Evolutionary conservation across 768 basidiomycete species (phyloP).

Genomic region (Termitomyces sp.): DNA sequence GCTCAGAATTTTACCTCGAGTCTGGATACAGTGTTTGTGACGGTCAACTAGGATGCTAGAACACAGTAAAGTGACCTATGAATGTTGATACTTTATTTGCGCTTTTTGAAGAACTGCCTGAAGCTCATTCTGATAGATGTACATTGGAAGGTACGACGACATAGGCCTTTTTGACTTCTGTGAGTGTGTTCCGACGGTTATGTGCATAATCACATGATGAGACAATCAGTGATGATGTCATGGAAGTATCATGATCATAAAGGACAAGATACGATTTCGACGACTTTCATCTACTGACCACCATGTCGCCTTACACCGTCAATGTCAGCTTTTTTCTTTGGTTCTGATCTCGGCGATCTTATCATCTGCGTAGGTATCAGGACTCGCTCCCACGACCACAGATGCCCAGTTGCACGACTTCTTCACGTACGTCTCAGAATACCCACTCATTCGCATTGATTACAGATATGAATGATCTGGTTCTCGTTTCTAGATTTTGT

Average conservation of each 20-base stretch:
- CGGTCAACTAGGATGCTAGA: neutral
- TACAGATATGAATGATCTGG: neutral
- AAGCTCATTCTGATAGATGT: neutral
- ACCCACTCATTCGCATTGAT: neutral
- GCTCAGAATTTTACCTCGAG: neutral
- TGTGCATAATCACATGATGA: slow-evolving; percentile 9
- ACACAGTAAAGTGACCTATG: neutral
- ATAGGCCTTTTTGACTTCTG: neutral
- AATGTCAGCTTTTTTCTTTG: slow-evolving; percentile 27
- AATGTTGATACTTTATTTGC: neutral
- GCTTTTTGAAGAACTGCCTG: neutral
- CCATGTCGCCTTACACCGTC: slow-evolving; percentile 38
- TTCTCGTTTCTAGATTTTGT: slow-evolving; percentile 59
- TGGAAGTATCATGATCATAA: neutral
- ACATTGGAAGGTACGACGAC: neutral
- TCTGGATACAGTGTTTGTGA: neutral
- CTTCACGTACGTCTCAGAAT: slow-evolving; percentile 53
- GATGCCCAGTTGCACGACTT: slow-evolving; percentile 69
- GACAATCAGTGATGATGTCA: slow-evolving; percentile 13
- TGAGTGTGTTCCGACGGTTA: too few species aligned
- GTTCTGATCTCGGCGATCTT: neutral
- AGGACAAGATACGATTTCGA: neutral
- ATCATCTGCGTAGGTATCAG: slow-evolving; percentile 53
- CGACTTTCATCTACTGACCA: slow-evolving; percentile 20
- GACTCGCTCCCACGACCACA: slow-evolving; percentile 60